Conservation (phyloP, 1,284 basidiomycete genomes). For the Stygiomarasmius scandens region DNA sequence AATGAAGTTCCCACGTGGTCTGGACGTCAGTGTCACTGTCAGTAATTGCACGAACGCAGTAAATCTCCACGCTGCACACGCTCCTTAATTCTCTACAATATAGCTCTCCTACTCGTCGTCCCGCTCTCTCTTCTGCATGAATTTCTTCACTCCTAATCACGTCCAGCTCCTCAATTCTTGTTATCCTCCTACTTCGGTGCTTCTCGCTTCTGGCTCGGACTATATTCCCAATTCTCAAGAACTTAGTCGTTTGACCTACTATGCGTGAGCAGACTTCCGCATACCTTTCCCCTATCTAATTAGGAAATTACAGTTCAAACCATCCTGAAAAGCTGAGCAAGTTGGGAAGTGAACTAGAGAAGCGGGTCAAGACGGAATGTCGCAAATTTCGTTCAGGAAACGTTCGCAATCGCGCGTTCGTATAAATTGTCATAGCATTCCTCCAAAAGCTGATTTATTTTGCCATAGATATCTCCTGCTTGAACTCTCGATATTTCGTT, state of each 20-base stretch:
- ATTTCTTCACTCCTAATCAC: slow-evolving; percentile 82
- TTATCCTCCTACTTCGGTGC: slow-evolving; percentile 84
- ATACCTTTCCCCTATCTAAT: not conserved
- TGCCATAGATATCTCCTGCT: slow-evolving; percentile 76
- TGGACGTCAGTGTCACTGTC: not conserved
- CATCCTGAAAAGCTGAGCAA: slow-evolving; percentile 89
- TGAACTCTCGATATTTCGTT: slow-evolving; percentile 83
- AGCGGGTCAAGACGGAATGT: slow-evolving; percentile 71
- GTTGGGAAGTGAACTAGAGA: slow-evolving; percentile 83
- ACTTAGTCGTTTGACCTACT: slow-evolving; percentile 89
- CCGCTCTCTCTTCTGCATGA: slow-evolving; percentile 34
- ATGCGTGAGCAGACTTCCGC: slow-evolving; percentile 53
- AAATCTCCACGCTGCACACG: not conserved
- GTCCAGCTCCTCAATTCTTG: slow-evolving; percentile 87
- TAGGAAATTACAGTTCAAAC: slow-evolving; percentile 50
- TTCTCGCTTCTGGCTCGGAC: slow-evolving; percentile 77
- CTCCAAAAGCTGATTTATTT: slow-evolving; percentile 9
- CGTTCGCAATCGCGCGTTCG: slow-evolving; percentile 80
- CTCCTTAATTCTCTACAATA: not conserved
- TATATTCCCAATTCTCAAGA: slow-evolving; percentile 90
- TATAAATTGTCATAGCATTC: slow-evolving; percentile 20
- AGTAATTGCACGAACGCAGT: not conserved
- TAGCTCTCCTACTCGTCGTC: slow-evolving; percentile 3
- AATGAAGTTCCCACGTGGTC: not conserved
- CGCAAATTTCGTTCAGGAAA: slow-evolving; percentile 72